Base-by-base conservation (phyloP, 2,329 filamentous ascomycete species). In the Penicillium sp. region DNA sequence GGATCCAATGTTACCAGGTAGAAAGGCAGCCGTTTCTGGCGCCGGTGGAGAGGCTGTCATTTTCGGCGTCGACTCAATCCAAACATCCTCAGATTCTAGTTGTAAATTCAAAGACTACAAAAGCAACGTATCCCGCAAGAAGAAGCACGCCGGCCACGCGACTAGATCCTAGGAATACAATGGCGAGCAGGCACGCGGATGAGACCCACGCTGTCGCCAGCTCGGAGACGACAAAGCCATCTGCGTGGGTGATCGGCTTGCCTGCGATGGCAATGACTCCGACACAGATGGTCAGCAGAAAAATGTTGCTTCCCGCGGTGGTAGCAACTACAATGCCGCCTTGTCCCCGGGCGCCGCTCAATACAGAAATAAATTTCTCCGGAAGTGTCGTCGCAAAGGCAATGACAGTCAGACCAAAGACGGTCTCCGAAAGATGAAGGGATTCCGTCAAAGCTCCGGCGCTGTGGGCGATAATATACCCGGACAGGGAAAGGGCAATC, bases 281-380 rank as follows among this genome's bases (percentile, higher is more conserved):
- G 12, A 72, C 60, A 54, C 76, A 80, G 4, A 80, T 62, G 1
- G 75, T 73, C 12, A 79, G 62, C 29, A 80, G 62, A 56, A 80
- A 81, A 32, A 80, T 76, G 49, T 80, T 80, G 52, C 76, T 78
- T 4, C 76, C 77, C 0, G 71, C 76, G 3, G 75, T 77, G 39
- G 75, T 78, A 0, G 76, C 77, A 5, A 76, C 73, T 7, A 80
- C 57, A 40, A 80, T 76, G 1, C 75, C 75, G 2, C 62, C 58
- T 13, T 78, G 72, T 4, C 74, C 75, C 11, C 72, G 68, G 9
- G 56, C 63, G 12, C 75, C 73, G 49, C 75, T 76, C 25, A 79
- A 51, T 4, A 78, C 64, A 1, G 77, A 72, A 40, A 80, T 56
- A 35, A 79, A 67, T 54, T 79, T 79, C 54, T 80, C 76, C 0